Percentiles rank a stretch among this genome's conserved stretches.
Conservation (phyloP, 179 eudicot genomes). For the Beta corolliflora region DNA sequence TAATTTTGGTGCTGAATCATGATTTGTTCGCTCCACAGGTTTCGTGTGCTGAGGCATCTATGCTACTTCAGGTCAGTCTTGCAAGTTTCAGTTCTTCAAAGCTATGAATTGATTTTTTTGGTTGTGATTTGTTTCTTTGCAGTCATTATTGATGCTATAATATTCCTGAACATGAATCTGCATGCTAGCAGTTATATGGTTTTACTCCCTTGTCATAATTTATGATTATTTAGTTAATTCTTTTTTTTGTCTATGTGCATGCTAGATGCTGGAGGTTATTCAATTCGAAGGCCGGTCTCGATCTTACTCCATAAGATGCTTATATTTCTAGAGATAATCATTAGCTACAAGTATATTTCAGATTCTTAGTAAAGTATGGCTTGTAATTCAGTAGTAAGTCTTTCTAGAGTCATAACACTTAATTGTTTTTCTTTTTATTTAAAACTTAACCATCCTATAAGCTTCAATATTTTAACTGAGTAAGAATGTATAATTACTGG, state of each 20-base stretch:
- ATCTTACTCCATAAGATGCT: slow-evolving; percentile 80
- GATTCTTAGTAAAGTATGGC: not conserved
- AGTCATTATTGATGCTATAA: not conserved
- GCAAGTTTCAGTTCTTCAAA: not conserved
- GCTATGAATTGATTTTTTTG: not conserved
- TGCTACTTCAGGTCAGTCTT: slow-evolving; percentile 81
- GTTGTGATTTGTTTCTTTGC: not conserved
- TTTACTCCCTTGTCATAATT: not conserved
- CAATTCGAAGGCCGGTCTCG: slow-evolving; percentile 89
- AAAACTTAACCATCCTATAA: too few relatives aligned
- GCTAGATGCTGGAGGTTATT: slow-evolving; percentile 83
- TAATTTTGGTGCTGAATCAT: too few relatives aligned
- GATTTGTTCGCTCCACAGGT: too few relatives aligned
- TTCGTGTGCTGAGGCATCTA: slow-evolving; percentile 95
- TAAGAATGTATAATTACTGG: too few relatives aligned
- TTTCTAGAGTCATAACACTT: not conserved
- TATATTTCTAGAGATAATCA: slow-evolving; percentile 80
- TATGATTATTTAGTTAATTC: too few relatives aligned
- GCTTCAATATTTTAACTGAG: too few relatives aligned
- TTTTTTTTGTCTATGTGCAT: slow-evolving; percentile 9
- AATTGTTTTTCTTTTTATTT: not conserved
- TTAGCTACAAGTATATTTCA: slow-evolving; percentile 66
- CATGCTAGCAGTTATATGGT: not conserved
- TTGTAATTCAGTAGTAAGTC: not conserved
- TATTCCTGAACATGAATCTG: not conserved